These are phyloP conservation scores for Gastrolobium villosum DNA, from an alignment of 306 rosid species.

Conservation along the genomic window DNA sequence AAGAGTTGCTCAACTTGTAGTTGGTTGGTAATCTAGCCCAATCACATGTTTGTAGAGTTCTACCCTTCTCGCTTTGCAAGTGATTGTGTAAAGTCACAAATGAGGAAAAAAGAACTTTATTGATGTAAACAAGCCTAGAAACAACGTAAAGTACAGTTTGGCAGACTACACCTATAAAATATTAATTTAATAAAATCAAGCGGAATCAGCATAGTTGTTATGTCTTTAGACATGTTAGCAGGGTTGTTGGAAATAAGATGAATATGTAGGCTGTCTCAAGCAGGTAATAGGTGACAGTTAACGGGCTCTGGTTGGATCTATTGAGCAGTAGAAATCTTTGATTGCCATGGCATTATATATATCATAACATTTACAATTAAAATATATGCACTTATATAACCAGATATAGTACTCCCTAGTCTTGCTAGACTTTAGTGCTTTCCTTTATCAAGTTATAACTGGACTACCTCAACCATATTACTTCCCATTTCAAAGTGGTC, in stretches of 20 bases:
- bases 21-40: slow-evolving; percentile 14
- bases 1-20: slow-evolving; percentile 23
- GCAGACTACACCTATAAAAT: slow-evolving; percentile 2
- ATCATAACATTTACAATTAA: slow-evolving; percentile 17
- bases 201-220: slow-evolving; percentile 20
- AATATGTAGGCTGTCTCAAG: slow-evolving; percentile 22
- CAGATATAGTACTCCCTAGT: slow-evolving; percentile 24
- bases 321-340: slow-evolving; percentile 17
- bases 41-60: slow-evolving; percentile 31
- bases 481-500: slow-evolving; percentile 44
- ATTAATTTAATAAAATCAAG: slow-evolving; percentile 33
- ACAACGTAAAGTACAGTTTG: slow-evolving; percentile 14
- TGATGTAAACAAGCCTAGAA: not conserved
- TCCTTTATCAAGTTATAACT: slow-evolving; percentile 29
- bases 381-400: slow-evolving; percentile 6
- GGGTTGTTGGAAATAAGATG: not conserved
- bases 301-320: slow-evolving; percentile 10
- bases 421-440: slow-evolving; percentile 42
- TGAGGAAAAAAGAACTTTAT: not conserved
- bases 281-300: not conserved
- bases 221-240: slow-evolving; percentile 19
- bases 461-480: slow-evolving; percentile 35
- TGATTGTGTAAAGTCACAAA: slow-evolving; percentile 28
- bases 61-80: slow-evolving; percentile 18
- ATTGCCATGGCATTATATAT: not conserved